A percentile compares a stretch with the other conserved stretches of the same genome.
Conservation (phyloP, 805 yeast species). For the Alloascoidea africana region DNA sequence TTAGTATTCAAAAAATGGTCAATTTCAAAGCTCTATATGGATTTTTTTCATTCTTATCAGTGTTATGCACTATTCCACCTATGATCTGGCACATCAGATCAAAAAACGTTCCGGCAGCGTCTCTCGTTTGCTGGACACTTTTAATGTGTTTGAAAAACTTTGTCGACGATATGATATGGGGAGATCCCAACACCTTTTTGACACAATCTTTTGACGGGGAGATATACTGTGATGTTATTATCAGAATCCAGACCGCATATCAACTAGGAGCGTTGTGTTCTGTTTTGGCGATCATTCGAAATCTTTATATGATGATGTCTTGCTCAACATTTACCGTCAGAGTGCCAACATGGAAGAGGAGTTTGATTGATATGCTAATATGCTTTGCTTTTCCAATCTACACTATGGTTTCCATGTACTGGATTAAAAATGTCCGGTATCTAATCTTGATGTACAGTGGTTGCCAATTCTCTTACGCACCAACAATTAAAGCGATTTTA, state of each 20-base stretch:
- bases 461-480: slow-evolving; percentile 34
- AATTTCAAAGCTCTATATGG: neutral
- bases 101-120: neutral
- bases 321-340: neutral
- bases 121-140: slow-evolving; percentile 36
- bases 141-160: slow-evolving; percentile 42
- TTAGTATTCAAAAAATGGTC: no score
- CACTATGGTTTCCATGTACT: slow-evolving; percentile 42
- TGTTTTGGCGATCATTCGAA: slow-evolving; percentile 51
- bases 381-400: slow-evolving; percentile 52
- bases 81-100: neutral
- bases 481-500: slow-evolving; percentile 35
- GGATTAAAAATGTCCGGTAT: slow-evolving; percentile 48
- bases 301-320: slow-evolving; percentile 42
- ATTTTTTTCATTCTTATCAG: neutral
- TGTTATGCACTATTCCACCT: neutral
- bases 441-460: slow-evolving; percentile 53
- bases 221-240: slow-evolving; percentile 76
- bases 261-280: slow-evolving; percentile 59
- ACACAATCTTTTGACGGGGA: slow-evolving; percentile 54
- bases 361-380: slow-evolving; percentile 34
- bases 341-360: slow-evolving; percentile 24
- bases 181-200: slow-evolving; percentile 28
- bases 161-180: slow-evolving; percentile 64
- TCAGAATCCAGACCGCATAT: slow-evolving; percentile 48